Base-by-base conservation (phyloP, 805 yeast species). In the Alloascoidea hylecoeti region DNA sequence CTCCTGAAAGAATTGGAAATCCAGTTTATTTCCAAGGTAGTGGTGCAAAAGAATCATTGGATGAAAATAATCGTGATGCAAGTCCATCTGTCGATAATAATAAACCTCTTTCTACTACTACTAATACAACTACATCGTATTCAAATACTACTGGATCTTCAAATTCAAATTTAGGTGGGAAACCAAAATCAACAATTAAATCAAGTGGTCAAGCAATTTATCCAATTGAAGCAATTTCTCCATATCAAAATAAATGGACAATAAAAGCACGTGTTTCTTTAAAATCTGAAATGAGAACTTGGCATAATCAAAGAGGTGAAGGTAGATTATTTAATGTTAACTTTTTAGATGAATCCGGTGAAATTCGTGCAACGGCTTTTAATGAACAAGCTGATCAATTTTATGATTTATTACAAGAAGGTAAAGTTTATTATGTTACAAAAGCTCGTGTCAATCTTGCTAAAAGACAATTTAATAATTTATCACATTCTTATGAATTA, bases 281-380 rank as follows among this genome's bases (percentile, higher is more conserved):
- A 56, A 92, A 89, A 57, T 75, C 89, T 40, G 96, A 85, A 43
- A 68, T 89, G 47, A 77, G 84, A 57, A 82, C 83, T 28, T 92
- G 89, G 89, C 73, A 83, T 38, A 85, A 83, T 49, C 78, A 73
- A 44, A 71, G 77, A 49, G 95, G 96, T 41, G 84, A 78, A 44
- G 98, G 98, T 39, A 82, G 83, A 56, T 68, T 92, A 42, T 86
- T 92, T 64, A 81, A 79, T 49, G 83, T 85, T 18, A 84, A 85
- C 48, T 75, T 92, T 41, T 61, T 89, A 41, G 98, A 92, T 55
- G 95, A 92, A 55, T 81, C 96, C 4, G 95, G 92, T 50, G 97
- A 92, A 62, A 92, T 92, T 48, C 72, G 92, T 51, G 96, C 95
- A 6, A 86, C 97, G 2, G 96, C 92, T 1, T 92, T 92, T 59